Evolutionary conservation across 345 rosid genomes (phyloP), one percentile per base, ranked within the genome.

Genomic region (Hirschfeldia incana): DNA sequence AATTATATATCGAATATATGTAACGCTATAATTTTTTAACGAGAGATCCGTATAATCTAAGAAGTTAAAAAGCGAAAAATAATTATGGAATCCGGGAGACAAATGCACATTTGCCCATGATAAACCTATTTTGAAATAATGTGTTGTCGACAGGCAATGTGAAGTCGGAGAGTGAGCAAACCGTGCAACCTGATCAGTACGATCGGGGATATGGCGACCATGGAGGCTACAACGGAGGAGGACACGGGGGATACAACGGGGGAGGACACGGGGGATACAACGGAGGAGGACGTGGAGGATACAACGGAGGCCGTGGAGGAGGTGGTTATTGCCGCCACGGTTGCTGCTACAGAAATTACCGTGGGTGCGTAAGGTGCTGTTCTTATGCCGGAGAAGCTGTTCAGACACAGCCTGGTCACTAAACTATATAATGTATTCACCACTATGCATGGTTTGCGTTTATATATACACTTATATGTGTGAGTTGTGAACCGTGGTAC

Each of bases 161-260:
- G 12, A 67, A 72, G 33, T 44, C 59, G 46, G 77, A 66, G 68
- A 59, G 21, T 72, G 69, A 30, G 42, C 6, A 65, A 70, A 70
- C 76, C 0, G 70, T 70, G 33, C 26, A 77, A 16, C 65, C 70
- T 34, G 65, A 77, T 42, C 71, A 65, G 28, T 53, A 75, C 15
- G 1, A 4, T 15, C 30, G 58, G 9, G 53, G 75, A 1, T 4
- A 5, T 34, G 28, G 30, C 0, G 68, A 49, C 29, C 2, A 34
- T 8, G 49, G 11, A 9, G 73, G 79, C 30, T 3, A 39, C 7
- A 42, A 61, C 8, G 72, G 72, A 53, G 65, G 72, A 55, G 72
- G 78, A 57, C 9, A 53, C 26, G 59, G 59, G 59, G 59, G 27
- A 53, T 53, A 53, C 59, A 53, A 53, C 10, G 59, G 59, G 5